Percentiles rank a stretch among this genome's conserved stretches.
phyloP scores from a whole-genome alignment of 2,329 filamentous ascomycete genomes.

The Neofusicoccum kwambonambiense region DNA sequence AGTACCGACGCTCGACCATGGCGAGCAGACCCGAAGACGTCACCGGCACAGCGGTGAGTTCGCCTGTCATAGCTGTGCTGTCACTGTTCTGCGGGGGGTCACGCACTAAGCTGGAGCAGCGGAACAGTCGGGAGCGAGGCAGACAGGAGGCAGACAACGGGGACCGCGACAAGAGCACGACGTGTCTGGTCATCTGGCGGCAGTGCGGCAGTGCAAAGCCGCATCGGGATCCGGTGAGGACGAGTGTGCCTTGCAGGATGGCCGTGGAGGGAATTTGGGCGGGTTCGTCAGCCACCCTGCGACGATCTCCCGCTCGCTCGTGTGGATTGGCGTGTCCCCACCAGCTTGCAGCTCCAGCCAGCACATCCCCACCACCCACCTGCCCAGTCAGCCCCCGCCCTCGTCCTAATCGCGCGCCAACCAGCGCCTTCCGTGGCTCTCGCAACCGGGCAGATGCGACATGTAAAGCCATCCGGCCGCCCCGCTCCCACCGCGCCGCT shows the following conservation, averaged over 20 bases:
- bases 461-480: slow-evolving; percentile 14
- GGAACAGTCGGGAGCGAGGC: too few relatives aligned
- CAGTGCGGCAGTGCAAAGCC: too few relatives aligned
- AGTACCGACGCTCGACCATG: too few relatives aligned
- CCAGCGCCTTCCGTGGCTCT: not conserved
- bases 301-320: slow-evolving; percentile 6
- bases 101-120: too few relatives aligned
- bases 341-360: not conserved
- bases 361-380: not conserved
- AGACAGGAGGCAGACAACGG: not conserved
- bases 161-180: too few relatives aligned
- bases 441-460: slow-evolving; percentile 2
- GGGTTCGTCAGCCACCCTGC: not conserved
- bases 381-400: slow-evolving; percentile 1
- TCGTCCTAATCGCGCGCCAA: not conserved
- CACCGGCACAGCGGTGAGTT: too few relatives aligned
- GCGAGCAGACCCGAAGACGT: too few relatives aligned
- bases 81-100: too few relatives aligned
- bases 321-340: not conserved
- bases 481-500: not conserved
- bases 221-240: not conserved
- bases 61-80: too few relatives aligned
- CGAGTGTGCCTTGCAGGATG: not conserved
- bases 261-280: not conserved
- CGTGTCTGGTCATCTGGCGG: too few relatives aligned